A percentile compares a stretch with the other conserved stretches of the same genome.
phyloP scores from a whole-genome alignment of 2,329 filamentous ascomycete species.

The Verticillium nubilum region DNA sequence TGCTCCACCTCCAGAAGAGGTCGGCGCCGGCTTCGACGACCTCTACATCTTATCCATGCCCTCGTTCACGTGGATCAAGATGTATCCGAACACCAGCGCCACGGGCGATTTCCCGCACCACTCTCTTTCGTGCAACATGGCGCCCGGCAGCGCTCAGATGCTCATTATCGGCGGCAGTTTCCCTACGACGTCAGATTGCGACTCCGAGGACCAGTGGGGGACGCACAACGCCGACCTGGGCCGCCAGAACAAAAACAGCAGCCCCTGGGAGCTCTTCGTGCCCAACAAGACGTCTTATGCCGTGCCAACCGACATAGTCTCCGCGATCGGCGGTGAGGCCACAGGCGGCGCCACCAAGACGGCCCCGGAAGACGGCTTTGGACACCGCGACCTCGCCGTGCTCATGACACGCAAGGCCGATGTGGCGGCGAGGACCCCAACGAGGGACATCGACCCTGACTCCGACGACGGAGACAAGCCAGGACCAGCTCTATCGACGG shows the following conservation, averaged over 20 bases:
- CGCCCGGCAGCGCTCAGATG: conserved; percentile 51
- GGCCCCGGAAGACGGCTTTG: conserved; percentile 43
- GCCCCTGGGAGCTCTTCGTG: conserved; percentile 45
- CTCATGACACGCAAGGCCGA: conserved; percentile 47
- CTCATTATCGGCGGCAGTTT: conserved; percentile 58
- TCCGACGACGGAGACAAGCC: conserved; percentile 1
- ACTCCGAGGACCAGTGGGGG: conserved; percentile 46
- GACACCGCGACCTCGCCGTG: conserved; percentile 42
- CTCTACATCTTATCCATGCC: conserved; percentile 58
- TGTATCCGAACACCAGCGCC: conserved; percentile 36
- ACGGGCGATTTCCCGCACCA: conserved; percentile 42
- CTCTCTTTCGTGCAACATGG: conserved; percentile 52
- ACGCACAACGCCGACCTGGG: conserved; percentile 52
- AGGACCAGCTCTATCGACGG: conserved; percentile 20
- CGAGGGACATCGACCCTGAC: conserved; percentile 32
- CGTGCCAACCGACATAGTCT: conserved; percentile 46
- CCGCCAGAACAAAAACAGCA: conserved; percentile 37
- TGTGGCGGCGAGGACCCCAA: conserved; percentile 41
- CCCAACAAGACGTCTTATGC: conserved; percentile 44
- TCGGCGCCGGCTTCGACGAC: conserved; percentile 52
- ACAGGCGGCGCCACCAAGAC: conserved; percentile 49
- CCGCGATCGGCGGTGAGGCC: conserved; percentile 43
- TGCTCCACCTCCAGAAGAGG: conserved; percentile 34
- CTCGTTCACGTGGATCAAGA: conserved; percentile 58
- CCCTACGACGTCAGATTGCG: conserved; percentile 41